Conservation (phyloP, 129 eudicot species). For the Sambucus nigra region DNA sequence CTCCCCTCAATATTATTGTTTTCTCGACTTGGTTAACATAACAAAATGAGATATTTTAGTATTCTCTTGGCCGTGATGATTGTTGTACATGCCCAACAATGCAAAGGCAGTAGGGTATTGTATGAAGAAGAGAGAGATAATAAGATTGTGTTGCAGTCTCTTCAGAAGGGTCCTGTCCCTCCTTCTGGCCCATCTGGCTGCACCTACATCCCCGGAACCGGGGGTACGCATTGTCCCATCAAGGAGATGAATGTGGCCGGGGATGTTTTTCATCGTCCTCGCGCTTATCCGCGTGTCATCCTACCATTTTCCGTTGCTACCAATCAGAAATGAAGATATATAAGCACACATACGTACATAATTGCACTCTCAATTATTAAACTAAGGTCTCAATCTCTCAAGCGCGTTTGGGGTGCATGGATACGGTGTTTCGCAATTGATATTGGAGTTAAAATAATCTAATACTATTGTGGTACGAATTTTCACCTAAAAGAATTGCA, state of each 20-base stretch:
- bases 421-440: too few species aligned
- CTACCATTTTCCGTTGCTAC: conserved; percentile 9
- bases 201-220: conserved; percentile 43
- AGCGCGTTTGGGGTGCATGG: conserved; percentile 3
- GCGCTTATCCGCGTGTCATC: conserved; percentile 2
- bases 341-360: too few species aligned
- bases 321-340: neutral
- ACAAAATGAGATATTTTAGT: conserved; percentile 24
- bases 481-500: too few species aligned
- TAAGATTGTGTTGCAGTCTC: conserved; percentile 27
- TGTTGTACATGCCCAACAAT: conserved; percentile 4
- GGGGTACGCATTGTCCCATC: conserved; percentile 31
- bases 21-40: neutral
- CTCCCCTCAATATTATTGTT: neutral
- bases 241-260: conserved; percentile 23
- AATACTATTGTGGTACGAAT: too few species aligned
- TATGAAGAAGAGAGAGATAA: conserved; percentile 14
- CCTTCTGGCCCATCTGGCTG: conserved; percentile 66
- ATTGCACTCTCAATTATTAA: neutral
- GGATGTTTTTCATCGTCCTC: neutral
- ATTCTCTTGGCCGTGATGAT: conserved; percentile 15
- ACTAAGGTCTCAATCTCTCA: neutral
- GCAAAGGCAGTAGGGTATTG: conserved; percentile 24
- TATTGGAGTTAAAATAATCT: too few species aligned
- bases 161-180: conserved; percentile 40